phyloP scores from a whole-genome alignment of 164 flowering plant species.

The Berberis thunbergii region DNA sequence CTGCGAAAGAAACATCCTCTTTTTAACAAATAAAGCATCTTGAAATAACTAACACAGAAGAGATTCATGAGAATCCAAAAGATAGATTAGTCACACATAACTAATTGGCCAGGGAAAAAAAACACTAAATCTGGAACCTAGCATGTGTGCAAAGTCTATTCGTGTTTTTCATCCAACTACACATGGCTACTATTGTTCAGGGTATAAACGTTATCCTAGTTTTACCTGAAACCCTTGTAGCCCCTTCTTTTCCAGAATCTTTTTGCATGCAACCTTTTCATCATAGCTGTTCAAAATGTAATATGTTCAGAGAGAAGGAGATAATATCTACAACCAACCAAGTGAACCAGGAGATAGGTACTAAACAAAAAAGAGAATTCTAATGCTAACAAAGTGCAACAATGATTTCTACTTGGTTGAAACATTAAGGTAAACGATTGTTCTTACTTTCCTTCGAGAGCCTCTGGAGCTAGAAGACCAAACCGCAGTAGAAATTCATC shows the following conservation, averaged over 20 bases:
- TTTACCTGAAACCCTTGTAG: slow-evolving; percentile 71
- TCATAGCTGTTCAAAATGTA: slow-evolving; percentile 45
- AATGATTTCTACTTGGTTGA: neutral
- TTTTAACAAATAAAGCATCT: too few species aligned
- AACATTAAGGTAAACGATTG: slow-evolving; percentile 17
- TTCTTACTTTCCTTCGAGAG: slow-evolving; percentile 51
- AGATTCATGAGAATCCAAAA: too few species aligned
- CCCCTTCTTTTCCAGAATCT: slow-evolving; percentile 58
- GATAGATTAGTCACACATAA: too few species aligned
- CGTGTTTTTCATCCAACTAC: neutral
- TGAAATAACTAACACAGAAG: too few species aligned
- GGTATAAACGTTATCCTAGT: neutral
- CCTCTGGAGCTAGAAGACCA: slow-evolving; percentile 57
- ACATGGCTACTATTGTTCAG: neutral
- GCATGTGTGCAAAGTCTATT: too few species aligned
- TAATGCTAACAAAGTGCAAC: neutral
- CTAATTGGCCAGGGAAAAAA: too few species aligned
- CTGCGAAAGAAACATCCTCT: slow-evolving; percentile 25
- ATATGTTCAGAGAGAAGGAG: neutral
- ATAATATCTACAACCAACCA: slow-evolving; percentile 28
- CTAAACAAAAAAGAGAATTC: neutral
- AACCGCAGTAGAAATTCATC: slow-evolving; percentile 64
- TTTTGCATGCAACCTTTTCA: slow-evolving; percentile 62
- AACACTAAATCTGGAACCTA: too few species aligned
- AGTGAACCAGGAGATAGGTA: neutral